Base-by-base conservation (phyloP, 2,329 filamentous ascomycete species). In the Aspergillus sp. region DNA sequence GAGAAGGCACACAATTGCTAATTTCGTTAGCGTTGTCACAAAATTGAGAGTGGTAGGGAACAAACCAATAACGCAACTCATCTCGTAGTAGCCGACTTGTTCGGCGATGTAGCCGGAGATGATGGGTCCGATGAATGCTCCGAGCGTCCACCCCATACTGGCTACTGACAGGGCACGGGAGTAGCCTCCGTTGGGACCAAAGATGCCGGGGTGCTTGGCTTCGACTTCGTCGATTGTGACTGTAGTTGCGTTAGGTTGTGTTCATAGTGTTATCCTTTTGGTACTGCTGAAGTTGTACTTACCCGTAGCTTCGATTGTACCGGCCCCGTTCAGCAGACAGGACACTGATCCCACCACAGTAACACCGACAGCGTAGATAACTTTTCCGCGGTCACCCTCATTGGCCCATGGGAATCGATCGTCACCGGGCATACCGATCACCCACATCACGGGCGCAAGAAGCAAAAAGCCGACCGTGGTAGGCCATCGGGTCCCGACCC, bases 281-380 rank as follows among this genome's bases (percentile, higher is more conserved):
- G 27, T 10, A 30, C 27, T 30, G 27, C 21, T 25, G 5, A 6
- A 61, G 25, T 15, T 6, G 3, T 10, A 62, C 71, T 62, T 64
- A 74, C 73, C 52, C 15, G 69, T 71, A 32, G 70, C 68, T 57
- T 74, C 73, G 19, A 73, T 64, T 8, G 65, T 67, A 3, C 68
- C 71, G 17, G 68, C 65, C 1, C 71, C 71, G 48, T 71, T 70
- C 25, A 71, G 57, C 10, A 73, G 49, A 48, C 65, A 68, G 2
- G 66, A 69, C 6, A 66, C 58, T 10, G 68, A 51, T 1, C 72
- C 71, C n/a, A 67, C 63, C 3, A 60, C 51, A 1, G 64, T 56
- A 7, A 72, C 41, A 4, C 63, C 57, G 3, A 58, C 49, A 0
- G 61, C 61, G 38, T 72, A 75, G 17, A 73, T 64, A 7, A 68